Base-by-base conservation (phyloP, 306 rosid species). In the Arachis stenosperma region DNA sequence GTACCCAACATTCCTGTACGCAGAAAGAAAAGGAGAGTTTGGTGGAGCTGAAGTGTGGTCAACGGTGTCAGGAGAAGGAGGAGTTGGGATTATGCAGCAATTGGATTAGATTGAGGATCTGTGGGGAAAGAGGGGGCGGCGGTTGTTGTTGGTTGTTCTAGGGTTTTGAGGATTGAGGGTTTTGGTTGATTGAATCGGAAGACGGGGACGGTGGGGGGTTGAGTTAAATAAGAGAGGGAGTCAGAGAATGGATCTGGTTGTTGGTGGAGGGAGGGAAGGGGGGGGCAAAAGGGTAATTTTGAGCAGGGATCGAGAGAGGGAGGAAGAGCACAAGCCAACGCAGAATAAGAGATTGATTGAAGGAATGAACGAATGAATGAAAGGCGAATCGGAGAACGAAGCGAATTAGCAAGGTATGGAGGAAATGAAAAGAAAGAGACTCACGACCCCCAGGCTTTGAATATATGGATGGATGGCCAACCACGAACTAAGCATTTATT, bases 1-100 rank as follows among this genome's bases (percentile, higher is more conserved):
- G 96, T 69, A 39, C 90, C 88, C 82, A 77, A 77, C 97, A 93
- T 90, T 79, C 73, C 79, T 79, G 62, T 33, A 57, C 57, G 17
- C 58, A 41, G 63, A 40, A 40, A 0, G 29, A 17, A 78, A 63
- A 43, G 40, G 63, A 61, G 39, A 15, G 54, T 60, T 70, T 65
- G 43, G 63, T 22, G 81, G 82, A 69, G 69, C 81, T 70, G 1
- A 47, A 83, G 30, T 29, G 36, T 69, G 79, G 87, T 86, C 87
- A 89, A 87, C 86, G 82, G 73, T 43, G 59, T 66, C 50, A 17
- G 74, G 71, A 76, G 54, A 7, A n/a, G 54, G 41, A 22, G 9
- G 44, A 14, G 11, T 15, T 15, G 14, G 5, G 46, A 53, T 12
- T 68, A 27, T 22, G 6, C 6, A n/a, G 14, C 12, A 75, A 65